Percentiles rank a stretch among this genome's conserved stretches.
These are phyloP conservation scores for Cyclotella baltica DNA, from an alignment of 108 stramenopile species.

Conservation along the genomic window DNA sequence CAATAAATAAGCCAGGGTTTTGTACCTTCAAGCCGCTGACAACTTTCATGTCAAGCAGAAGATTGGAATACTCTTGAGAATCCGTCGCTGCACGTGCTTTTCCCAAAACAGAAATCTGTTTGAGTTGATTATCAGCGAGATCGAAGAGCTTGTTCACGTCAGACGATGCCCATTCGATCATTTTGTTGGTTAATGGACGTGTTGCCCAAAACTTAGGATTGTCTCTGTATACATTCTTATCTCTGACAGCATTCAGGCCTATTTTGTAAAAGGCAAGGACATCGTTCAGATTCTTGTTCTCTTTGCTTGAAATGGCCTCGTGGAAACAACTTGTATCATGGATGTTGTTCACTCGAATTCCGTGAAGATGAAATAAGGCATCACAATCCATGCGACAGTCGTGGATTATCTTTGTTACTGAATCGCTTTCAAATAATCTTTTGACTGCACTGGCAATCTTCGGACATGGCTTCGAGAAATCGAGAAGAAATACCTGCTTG, in stretches of 20 bases:
- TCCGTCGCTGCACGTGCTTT: constrained; percentile 21
- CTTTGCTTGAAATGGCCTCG: constrained; percentile 14
- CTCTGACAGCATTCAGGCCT: constrained; percentile 22
- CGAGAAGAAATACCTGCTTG: constrained; percentile 15
- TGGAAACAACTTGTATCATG: constrained; percentile 52
- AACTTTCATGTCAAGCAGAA: constrained; percentile 29
- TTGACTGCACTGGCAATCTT: constrained; percentile 19
- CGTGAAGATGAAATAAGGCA: constrained; percentile 50
- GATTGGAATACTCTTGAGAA: constrained; percentile 19
- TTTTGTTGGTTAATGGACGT: constrained; percentile 32
- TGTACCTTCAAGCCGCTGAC: constrained; percentile 16
- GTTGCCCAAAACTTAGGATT: constrained; percentile 52
- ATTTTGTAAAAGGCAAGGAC: constrained; percentile 39
- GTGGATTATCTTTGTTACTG: constrained; percentile 52
- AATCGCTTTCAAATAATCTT: constrained; percentile 31
- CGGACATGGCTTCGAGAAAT: background rate
- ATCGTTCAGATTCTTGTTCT: constrained; percentile 43
- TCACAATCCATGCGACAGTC: constrained; percentile 57
- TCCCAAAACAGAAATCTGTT: background rate
- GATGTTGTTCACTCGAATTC: constrained; percentile 46
- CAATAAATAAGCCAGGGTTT: constrained; percentile 43
- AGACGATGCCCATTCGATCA: constrained; percentile 28
- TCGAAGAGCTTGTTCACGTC: constrained; percentile 44
- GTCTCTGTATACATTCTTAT: constrained; percentile 38
- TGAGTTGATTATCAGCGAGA: constrained; percentile 38